phyloP scores from a whole-genome alignment of 768 basidiomycete genomes.

The Suillus fuscotomentosus region DNA sequence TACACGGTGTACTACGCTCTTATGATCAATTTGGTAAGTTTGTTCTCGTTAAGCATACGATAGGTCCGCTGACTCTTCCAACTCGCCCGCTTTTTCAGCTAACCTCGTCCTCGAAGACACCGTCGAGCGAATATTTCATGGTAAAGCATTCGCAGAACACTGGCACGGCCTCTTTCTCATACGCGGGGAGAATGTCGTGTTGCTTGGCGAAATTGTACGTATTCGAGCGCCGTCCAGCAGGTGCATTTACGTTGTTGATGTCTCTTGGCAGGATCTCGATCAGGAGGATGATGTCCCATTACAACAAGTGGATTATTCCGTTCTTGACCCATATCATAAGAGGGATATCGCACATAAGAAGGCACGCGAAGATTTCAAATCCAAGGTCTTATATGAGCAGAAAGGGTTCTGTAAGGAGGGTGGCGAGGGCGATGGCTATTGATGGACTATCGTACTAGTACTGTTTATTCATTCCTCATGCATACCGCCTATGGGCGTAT shows the following conservation, averaged over 20 bases:
- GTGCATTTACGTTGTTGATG: background rate
- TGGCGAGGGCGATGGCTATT: constrained; percentile 96
- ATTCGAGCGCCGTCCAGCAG: background rate
- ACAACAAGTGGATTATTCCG: constrained; percentile 67
- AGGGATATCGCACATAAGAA: constrained; percentile 73
- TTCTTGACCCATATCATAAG: constrained; percentile 71
- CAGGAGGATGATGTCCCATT: constrained; percentile 86
- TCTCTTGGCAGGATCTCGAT: constrained; percentile 73
- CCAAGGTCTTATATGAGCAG: constrained; percentile 77
- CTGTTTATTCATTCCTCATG: constrained; percentile 14
- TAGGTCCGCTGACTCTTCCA: constrained; percentile 3
- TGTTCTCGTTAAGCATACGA: constrained; percentile 1
- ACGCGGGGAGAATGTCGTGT: constrained; percentile 96
- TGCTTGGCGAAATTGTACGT: constrained; percentile 94
- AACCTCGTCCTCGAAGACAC: constrained; percentile 97
- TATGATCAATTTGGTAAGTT: constrained; percentile 97
- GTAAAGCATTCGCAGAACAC: constrained; percentile 82
- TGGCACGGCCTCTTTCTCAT: constrained; percentile 91
- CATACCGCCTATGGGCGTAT: constrained; percentile 3
- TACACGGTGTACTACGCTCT: constrained; percentile 92
- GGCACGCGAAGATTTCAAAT: constrained; percentile 78
- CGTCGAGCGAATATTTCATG: constrained; percentile 92
- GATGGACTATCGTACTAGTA: constrained; percentile 13
- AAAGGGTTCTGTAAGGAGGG: constrained; percentile 94
- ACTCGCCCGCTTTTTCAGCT: constrained; percentile 47